These are phyloP conservation scores for Ogataea pignaliae DNA, from an alignment of 805 yeast genomes.

Conservation along the genomic window DNA sequence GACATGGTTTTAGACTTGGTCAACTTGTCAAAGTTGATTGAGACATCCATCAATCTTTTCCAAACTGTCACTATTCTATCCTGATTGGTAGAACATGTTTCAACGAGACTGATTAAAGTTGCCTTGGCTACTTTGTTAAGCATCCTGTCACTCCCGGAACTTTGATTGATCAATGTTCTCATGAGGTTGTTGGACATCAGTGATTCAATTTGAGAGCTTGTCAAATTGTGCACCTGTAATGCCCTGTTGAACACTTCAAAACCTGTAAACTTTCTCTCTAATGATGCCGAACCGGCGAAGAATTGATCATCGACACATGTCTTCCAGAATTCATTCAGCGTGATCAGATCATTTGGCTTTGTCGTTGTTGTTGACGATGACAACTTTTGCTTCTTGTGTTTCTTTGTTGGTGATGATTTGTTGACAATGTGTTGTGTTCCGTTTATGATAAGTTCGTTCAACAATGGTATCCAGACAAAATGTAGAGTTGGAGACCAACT, in stretches of 20 bases:
- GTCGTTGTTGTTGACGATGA: slow-evolving; percentile 12
- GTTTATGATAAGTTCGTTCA: slow-evolving; percentile 36
- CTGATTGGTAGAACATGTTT: slow-evolving; percentile 34
- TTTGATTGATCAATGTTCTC: slow-evolving; percentile 73
- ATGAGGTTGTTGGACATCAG: slow-evolving; percentile 61
- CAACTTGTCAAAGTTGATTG: slow-evolving; percentile 67
- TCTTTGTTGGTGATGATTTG: slow-evolving; percentile 18
- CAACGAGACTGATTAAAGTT: slow-evolving; percentile 41
- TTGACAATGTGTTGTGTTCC: slow-evolving; percentile 11
- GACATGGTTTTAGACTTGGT: slow-evolving; percentile 70
- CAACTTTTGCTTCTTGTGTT: slow-evolving; percentile 33
- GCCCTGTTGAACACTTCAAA: slow-evolving; percentile 62
- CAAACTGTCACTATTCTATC: slow-evolving; percentile 26
- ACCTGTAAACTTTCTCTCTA: slow-evolving; percentile 85
- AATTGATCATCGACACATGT: slow-evolving; percentile 73
- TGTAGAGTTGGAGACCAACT: slow-evolving; percentile 74
- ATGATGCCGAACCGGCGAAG: slow-evolving; percentile 71
- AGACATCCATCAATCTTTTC: slow-evolving; percentile 41
- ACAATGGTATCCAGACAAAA: slow-evolving; percentile 66
- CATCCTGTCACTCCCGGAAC: slow-evolving; percentile 58
- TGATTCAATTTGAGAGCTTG: slow-evolving; percentile 11
- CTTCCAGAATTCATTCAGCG: slow-evolving; percentile 71
- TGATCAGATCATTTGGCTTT: slow-evolving; percentile 22
- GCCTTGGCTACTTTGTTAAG: slow-evolving; percentile 63
- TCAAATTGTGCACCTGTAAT: slow-evolving; percentile 26